Evolutionary conservation across 1,284 basidiomycete species (phyloP), one percentile per base, ranked within the genome.

Genomic region (Papiliotrema flavescens): DNA sequence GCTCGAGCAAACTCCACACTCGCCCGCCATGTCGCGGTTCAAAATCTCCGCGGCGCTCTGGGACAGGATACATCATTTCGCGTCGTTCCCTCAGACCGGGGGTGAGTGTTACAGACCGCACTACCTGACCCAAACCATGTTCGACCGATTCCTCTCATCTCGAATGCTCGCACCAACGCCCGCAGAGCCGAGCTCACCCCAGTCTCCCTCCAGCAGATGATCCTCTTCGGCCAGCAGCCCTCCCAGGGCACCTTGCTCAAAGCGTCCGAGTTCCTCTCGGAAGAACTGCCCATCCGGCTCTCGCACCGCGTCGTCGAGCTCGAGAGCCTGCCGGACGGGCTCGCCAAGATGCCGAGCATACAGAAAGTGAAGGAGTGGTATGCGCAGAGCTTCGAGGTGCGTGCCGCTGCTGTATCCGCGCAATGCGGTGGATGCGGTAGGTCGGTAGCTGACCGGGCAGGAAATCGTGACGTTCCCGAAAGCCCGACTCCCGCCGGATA

Each of bases 311-410:
- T 96, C 40, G 94, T 95, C 73, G 95, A 99, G 78, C 84, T 99
- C 37, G 92, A 98, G 68, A 86, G 92, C 64, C 82, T 99, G 4
- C 95, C 96, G 0, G 89, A 97, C 75, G 88, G 91, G 50, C 81
- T 98, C 57, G 87, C 86, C 67, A 84, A 86, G 55, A 97, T 96
- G 94, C 86, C 89, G 0, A 90, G 88, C 46, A 98, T 98, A 63
- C 85, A 88, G 62, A 92, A 90, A 70, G 95, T 98, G 62, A 95
- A 95, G 80, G 87, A 96, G 70, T 98, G 95, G 95, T 98, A 98
- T 73, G 95, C 94, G 0, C 91, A 98, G 79, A 94, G 90, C 17
- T 98, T 98, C 70, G 90, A 98, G 82, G 93, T 93, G 52, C 59
- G 84, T 79, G 47, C 13, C 8, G 23, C 4, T 20, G 7, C 23